Evolutionary conservation across 495 filamentous ascomycete species (phyloP), one percentile per base, ranked within the genome.

Genomic region (Lichina pygmaea): DNA sequence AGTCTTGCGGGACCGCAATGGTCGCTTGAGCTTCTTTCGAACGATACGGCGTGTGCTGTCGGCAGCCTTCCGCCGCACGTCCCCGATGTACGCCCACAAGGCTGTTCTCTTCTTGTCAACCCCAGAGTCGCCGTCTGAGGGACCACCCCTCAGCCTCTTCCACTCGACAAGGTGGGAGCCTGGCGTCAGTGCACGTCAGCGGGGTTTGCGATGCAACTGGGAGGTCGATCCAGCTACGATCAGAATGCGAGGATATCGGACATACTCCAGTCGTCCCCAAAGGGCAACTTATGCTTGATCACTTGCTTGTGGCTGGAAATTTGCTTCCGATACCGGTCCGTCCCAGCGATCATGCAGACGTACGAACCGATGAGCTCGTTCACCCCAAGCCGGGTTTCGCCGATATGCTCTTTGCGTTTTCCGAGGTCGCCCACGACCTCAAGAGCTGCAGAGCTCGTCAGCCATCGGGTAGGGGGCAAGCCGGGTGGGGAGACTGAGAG

Each of bases 251-350:
- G 24, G 24, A 24, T 24, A 4, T 24, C 24, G 24, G 24, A 66
- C 66, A 71, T 65, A 62, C 48, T 50, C 56, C 34, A 65, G 71
- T 39, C 36, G 13, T 39, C 36, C 10, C 36, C 13, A 52, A 79
- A 69, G 17, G 67, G 65, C 49, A 86, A 65, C 53, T 85, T 80
- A 10, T 72, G 73, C 61, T 91, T 93, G 41, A 97, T 60, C n/a
- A 94, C 86, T 62, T 97, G 89, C 48, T 95, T 80, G 58, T 97
- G 89, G 52, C 86, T 94, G 0, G 86, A 94, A 8, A 97, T 81
- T 57, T 92, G 81, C 59, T 97, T 97, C 45, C 89, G 66, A 37
- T 57, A 65, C 47, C 84, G 71, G 33, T 56, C 53, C 52, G 70
- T 74, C 34, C 75, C 78, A 41, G 78, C 83, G 46, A 64, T 61